Evolutionary conservation across 2,329 filamentous ascomycete genomes (phyloP), one percentile per base, ranked within the genome.

Genomic region (Colletotrichum higginsianum): DNA sequence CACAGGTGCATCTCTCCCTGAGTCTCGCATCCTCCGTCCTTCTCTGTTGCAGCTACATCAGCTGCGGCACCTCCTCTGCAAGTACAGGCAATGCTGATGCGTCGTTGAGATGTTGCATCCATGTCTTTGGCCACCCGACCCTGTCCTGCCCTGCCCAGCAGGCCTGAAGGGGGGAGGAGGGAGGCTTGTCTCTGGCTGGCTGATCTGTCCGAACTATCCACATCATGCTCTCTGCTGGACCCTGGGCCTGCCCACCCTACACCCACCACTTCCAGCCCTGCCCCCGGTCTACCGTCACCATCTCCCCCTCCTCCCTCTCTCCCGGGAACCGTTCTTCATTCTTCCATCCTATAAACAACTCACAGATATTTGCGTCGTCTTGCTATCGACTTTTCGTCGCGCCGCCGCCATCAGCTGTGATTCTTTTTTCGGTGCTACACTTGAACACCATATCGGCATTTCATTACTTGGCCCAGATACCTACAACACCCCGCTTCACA

Each of bases 191-290:
- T 53, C 61, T 66, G 46, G 46, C 46, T 66, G 61, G 61, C 62
- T 70, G 38, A 49, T 66, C 62, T 61, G 63, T 21, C 60, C 50
- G 60, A 64, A 67, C 50, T 67, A 49, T 52, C 58, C 52, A 50
- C 49, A 46, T 62, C 46, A 50, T 42, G 30, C 62, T 61, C 63
- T 60, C 35, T 61, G 62, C 57, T 66, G 63, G 63, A 71, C 67
- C 67, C 67, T 66, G 66, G 63, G 46, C 30, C 30, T 35, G 30
- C 30, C 30, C 30, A 9, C 61, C 47, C 40, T 46, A 65, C 56
- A 56, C 62, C 47, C 67, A 56, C 67, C 50, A 46, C 46, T 58
- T 38, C 69, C 53, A 68, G 65, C 65, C 65, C 69, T 68, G 65
- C 35, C 46, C 63, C 69, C 26, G 53, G 69, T 63, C 65, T 42